Percentiles rank a stretch among this genome's conserved stretches.
These are phyloP conservation scores for Penicillium sp. DNA, from an alignment of 2,329 filamentous ascomycete species.

Conservation along the genomic window DNA sequence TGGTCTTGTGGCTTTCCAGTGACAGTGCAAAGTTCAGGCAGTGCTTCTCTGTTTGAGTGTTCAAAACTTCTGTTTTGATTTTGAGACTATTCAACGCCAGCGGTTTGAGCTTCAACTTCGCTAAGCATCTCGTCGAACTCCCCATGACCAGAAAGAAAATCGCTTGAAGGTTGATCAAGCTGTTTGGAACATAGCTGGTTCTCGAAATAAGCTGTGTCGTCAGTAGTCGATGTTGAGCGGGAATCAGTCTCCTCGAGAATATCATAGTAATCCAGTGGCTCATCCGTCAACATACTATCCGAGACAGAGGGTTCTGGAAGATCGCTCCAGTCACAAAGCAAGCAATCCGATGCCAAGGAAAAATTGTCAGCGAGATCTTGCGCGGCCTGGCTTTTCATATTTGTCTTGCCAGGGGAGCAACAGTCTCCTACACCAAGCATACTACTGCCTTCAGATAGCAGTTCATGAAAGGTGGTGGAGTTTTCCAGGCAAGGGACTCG, in stretches of 20 bases:
- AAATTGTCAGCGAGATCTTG: not conserved
- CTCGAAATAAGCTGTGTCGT: too few relatives aligned
- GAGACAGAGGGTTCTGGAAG: not conserved
- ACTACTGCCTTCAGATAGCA: slow-evolving; percentile 6
- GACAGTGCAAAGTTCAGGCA: too few relatives aligned
- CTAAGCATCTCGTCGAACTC: too few relatives aligned
- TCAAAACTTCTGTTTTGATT: too few relatives aligned
- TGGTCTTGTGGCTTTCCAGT: too few relatives aligned
- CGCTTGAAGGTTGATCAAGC: too few relatives aligned
- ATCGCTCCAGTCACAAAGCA: not conserved
- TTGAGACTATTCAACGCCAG: too few relatives aligned
- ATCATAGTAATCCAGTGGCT: not conserved
- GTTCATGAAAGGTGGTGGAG: slow-evolving; percentile 1
- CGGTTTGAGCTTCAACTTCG: too few relatives aligned
- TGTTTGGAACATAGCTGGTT: too few relatives aligned
- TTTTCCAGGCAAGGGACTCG: too few relatives aligned
- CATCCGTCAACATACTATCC: not conserved
- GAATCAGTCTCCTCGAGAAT: not conserved
- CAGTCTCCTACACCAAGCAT: slow-evolving; percentile 11
- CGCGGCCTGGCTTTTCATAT: slow-evolving; percentile 6
- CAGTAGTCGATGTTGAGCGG: not conserved
- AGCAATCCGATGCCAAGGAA: not conserved
- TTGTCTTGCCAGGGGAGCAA: slow-evolving; percentile 9
- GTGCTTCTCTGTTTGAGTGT: too few relatives aligned
- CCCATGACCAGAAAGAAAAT: too few relatives aligned